Evolutionary conservation across 2,329 filamentous ascomycete genomes (phyloP).

Genomic region (Fusarium graminum): DNA sequence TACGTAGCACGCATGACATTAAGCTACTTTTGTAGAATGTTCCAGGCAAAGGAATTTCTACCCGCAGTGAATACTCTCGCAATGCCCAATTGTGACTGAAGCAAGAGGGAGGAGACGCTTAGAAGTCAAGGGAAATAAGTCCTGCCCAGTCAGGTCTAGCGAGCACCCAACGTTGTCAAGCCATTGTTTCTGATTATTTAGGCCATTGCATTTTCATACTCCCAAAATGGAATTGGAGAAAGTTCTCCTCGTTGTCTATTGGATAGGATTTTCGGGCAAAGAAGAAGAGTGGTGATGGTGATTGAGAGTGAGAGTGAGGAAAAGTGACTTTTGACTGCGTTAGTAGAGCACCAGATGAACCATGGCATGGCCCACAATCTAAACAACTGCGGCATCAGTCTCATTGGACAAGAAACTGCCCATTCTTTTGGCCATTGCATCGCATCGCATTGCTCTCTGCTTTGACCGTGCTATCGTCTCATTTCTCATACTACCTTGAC

Average conservation of each 20-base stretch:
- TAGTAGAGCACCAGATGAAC: conserved; percentile 14
- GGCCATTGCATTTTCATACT: conserved; percentile 6
- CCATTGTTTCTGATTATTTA: conserved; percentile 34
- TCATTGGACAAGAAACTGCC: conserved; percentile 34
- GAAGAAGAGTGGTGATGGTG: background rate
- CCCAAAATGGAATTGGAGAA: conserved; percentile 7
- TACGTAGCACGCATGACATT: conserved; percentile 17
- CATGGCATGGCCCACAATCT: background rate
- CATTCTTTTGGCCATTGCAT: background rate
- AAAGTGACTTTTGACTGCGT: conserved; percentile 30
- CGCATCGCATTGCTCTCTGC: background rate
- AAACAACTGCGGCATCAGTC: conserved; percentile 30
- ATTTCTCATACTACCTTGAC: conserved; percentile 22
- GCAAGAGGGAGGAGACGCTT: background rate
- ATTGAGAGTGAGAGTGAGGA: background rate
- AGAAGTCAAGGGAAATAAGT: background rate
- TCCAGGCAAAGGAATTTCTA: background rate
- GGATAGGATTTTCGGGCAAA: background rate
- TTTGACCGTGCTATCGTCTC: conserved; percentile 31
- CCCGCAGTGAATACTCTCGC: too few relatives aligned
- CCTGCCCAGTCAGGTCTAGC: conserved; percentile 10
- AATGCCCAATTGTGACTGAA: background rate
- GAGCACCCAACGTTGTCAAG: conserved; percentile 27
- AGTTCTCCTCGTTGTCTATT: conserved; percentile 15
- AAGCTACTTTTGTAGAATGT: background rate